Evolutionary conservation across 495 filamentous ascomycete genomes (phyloP), one percentile per base, ranked within the genome.

Genomic region (Glarea lozoyensis): DNA sequence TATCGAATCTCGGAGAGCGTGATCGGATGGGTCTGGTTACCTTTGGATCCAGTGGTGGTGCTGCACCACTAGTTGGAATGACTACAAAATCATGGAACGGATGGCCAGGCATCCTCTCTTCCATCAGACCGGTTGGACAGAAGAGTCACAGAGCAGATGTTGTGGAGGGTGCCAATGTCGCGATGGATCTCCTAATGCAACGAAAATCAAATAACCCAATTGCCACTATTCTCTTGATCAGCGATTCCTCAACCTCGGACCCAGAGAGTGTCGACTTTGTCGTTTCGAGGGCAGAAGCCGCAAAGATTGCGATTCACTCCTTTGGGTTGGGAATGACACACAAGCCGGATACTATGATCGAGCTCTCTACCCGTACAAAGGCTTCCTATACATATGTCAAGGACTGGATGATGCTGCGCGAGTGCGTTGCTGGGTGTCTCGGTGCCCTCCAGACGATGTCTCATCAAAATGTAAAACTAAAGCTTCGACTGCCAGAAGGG

Each of bases 321-420:
- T 97, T 97, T 55, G 92, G 92, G 32, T 76, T 99, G 25, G 92
- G 92, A 19, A 75, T 95, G 63, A 96, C 92, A 0, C 92, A 99
- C 64, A 99, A 99, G 62, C 92, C 92, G 4, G 93, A 97, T 58
- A 96, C 88, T 0, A 93, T 99, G 86, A 95, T 99, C 38, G 92
- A 97, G 56, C 65, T 99, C 2, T 96, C 93, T 4, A 89, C 86
- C 21, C 76, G 90, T 40, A 99, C 92, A 5, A 99, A 97, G 64
- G 92, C 89, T 3, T 89, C 87, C 13, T 99, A 96, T 54, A 89
- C 88, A 4, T 99, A 97, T 55, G 89, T 97, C 54, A 97, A 97
- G 61, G 92, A 99, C 59, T 99, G 92, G 92, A 99, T 97, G 92
- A 97, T 96, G 89, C 73, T 99, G 23, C 81, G 92, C 15, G 92